phyloP scores from a whole-genome alignment of 371 early-diverging fungal species.

The Syncephalastrum sp. region DNA sequence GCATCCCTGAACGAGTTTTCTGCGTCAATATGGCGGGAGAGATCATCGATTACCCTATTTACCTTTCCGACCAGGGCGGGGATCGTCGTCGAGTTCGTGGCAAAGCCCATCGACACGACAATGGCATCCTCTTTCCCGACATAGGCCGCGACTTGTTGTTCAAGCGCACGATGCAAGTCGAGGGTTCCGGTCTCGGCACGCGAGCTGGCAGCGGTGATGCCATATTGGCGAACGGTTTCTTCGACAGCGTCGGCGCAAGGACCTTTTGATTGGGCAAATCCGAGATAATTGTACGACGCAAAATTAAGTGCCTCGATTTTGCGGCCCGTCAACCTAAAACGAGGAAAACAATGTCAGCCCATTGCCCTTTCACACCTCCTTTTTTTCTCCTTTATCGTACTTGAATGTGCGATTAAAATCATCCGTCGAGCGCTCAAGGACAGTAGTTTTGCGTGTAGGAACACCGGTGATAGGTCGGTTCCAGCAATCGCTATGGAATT shows the following conservation, averaged over 20 bases:
- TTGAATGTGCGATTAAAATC: conserved; percentile 89
- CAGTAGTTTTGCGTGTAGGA: conserved; percentile 88
- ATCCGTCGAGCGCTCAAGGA: conserved; percentile 81
- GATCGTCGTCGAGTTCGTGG: conserved; percentile 97
- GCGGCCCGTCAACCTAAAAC: conserved; percentile 74
- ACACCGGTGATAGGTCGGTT: conserved; percentile 96
- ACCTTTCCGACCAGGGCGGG: conserved; percentile 89
- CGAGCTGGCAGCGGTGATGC: conserved; percentile 66
- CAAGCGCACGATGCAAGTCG: conserved; percentile 81
- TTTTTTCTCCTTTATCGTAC: conserved; percentile 18
- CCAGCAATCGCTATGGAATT: conserved; percentile 81
- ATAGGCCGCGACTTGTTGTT: conserved; percentile 92
- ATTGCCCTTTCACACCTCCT: neutral
- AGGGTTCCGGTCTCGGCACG: conserved; percentile 72
- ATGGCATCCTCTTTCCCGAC: conserved; percentile 47
- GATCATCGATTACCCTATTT: conserved; percentile 3
- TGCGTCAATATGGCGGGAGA: neutral
- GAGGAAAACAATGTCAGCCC: too few relatives aligned
- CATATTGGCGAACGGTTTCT: conserved; percentile 61
- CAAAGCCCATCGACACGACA: conserved; percentile 67
- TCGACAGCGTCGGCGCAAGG: conserved; percentile 94
- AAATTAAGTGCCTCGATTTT: conserved; percentile 89
- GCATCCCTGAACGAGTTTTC: conserved; percentile 50
- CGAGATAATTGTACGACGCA: conserved; percentile 99
- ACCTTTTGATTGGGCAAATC: conserved; percentile 93